Base-by-base conservation (phyloP, 2,329 filamentous ascomycete genomes). In the Albifimbria verrucaria region DNA sequence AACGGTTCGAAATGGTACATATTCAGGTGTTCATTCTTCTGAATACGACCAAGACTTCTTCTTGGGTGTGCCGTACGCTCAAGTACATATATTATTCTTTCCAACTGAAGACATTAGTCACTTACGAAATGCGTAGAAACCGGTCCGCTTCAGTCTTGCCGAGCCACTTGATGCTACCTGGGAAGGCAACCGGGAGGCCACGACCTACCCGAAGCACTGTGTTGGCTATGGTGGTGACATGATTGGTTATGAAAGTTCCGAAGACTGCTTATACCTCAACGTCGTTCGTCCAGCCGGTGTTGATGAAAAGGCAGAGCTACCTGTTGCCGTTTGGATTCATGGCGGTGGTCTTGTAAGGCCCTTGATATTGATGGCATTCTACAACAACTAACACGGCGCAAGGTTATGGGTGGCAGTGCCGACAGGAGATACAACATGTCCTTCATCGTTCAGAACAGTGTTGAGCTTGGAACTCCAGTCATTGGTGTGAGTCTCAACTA, bases 221-320 rank as follows among this genome's bases (percentile, higher is more conserved):
- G 69, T 78, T 32, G 77, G 77, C n/a, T 81, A 81, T 50, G 78
- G 78, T 17, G 46, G 20, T 9, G 64, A 67, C 28, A 59, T 65
- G 56, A 51, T 54, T 11, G 56, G 55, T 7, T 61, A 60, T 23
- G 43, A 50, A 0, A 55, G 59, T 48, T 63, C 72, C 11, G 84
- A 87, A 59, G 79, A 86, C 59, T 87, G 85, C 55, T 72, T 87
- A 4, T 83, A 81, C 44, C 68, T 87, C 55, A 87, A 86, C 58
- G 74, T 88, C 7, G 70, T 87, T 23, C 76, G 83, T 3, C 81
- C 82, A 0, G 67, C 76, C 9, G 76, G 77, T 6, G 68, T 75
- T 4, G 63, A 70, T 9, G 56, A 65, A 26, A 59, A 62, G 7
- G 64, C 65, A 2, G 72, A 67, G 11, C 70, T 86, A 2, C 83